Evolutionary conservation across 768 basidiomycete species (phyloP).

Genomic region (Hericium rajendrae): DNA sequence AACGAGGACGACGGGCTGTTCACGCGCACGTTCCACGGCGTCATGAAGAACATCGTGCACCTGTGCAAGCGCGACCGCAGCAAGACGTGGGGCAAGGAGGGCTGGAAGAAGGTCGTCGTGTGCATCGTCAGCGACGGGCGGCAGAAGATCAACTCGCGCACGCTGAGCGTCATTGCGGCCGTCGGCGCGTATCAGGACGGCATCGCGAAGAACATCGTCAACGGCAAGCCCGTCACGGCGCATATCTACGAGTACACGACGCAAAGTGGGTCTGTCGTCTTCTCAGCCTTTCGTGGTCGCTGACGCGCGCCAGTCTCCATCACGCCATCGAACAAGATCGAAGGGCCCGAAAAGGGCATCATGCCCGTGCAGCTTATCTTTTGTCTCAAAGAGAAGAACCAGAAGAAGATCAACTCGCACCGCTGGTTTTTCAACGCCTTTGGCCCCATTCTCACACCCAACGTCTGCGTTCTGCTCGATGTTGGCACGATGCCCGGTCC

Average conservation of each 20-base stretch:
- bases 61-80: slow-evolving; percentile 77
- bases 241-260: slow-evolving; percentile 95
- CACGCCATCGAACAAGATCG: slow-evolving; percentile 71
- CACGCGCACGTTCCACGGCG: slow-evolving; percentile 89
- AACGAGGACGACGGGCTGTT: slow-evolving; percentile 91
- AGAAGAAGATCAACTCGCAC: slow-evolving; percentile 94
- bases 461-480: slow-evolving; percentile 87
- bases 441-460: slow-evolving; percentile 73
- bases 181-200: slow-evolving; percentile 96
- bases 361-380: slow-evolving; percentile 92
- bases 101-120: slow-evolving; percentile 97
- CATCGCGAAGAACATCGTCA: slow-evolving; percentile 79
- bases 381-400: slow-evolving; percentile 87
- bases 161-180: slow-evolving; percentile 79
- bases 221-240: slow-evolving; percentile 72
- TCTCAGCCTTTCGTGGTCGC: background rate
- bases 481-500: slow-evolving; percentile 83
- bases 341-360: slow-evolving; percentile 66
- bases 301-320: slow-evolving; percentile 52
- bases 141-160: slow-evolving; percentile 74
- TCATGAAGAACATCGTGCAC: slow-evolving; percentile 90
- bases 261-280: slow-evolving; percentile 47
- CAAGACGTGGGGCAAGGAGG: slow-evolving; percentile 95
- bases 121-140: slow-evolving; percentile 88
- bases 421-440: slow-evolving; percentile 94